phyloP scores from a whole-genome alignment of 1,284 basidiomycete species.

The Coniferiporia sulphurascens region DNA sequence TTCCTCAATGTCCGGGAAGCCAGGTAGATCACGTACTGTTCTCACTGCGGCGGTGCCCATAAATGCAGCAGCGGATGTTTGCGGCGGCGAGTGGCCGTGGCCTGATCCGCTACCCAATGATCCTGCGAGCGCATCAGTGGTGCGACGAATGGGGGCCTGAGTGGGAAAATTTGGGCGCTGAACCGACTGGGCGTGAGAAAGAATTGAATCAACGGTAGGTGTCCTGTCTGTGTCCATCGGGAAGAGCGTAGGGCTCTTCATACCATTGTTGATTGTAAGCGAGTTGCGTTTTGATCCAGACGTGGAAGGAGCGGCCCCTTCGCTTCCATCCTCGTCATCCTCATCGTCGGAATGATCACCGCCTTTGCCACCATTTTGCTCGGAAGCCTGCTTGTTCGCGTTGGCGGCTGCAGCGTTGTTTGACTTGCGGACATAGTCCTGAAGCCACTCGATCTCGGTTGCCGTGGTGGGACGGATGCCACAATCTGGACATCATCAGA shows the following conservation, averaged over 20 bases:
- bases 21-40: constrained; percentile 69
- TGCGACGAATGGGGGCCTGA: constrained; percentile 69
- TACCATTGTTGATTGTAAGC: constrained; percentile 56
- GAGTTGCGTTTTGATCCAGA: constrained; percentile 69
- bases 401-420: constrained; percentile 74
- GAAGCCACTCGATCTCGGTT: constrained; percentile 84
- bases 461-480: constrained; percentile 84
- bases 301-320: constrained; percentile 62
- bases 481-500: constrained; percentile 55
- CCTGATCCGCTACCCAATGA: constrained; percentile 37
- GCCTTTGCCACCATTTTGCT: constrained; percentile 36
- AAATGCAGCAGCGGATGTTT: constrained; percentile 42
- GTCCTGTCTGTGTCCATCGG: constrained; percentile 74
- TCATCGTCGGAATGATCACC: constrained; percentile 76
- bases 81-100: constrained; percentile 41
- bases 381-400: constrained; percentile 58
- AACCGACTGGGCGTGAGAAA: constrained; percentile 69
- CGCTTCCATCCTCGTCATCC: constrained; percentile 66
- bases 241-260: constrained; percentile 50
- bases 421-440: constrained; percentile 84
- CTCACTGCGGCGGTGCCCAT: constrained; percentile 32
- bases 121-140: constrained; percentile 41
- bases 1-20: constrained; percentile 82
- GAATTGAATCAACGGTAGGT: constrained; percentile 69
- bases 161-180: constrained; percentile 55